Conservation (phyloP, 2,329 filamentous ascomycete genomes). For the Emydomyces testavorans region DNA sequence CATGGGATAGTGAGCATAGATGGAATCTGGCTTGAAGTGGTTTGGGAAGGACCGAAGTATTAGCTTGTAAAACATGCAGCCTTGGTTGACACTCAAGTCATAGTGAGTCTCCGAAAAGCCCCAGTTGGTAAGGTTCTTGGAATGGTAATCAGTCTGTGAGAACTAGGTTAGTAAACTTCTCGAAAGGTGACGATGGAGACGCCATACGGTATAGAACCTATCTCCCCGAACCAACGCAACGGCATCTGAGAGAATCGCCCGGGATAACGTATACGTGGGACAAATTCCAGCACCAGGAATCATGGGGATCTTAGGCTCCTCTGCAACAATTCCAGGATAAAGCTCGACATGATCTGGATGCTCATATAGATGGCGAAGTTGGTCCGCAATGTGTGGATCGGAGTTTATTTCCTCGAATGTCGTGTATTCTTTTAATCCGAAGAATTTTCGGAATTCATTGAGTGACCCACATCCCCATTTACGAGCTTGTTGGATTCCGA, state of each 20-base stretch:
- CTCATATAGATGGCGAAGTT: constrained; percentile 49
- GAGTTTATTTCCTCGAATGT: constrained; percentile 50
- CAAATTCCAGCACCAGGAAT: constrained; percentile 30
- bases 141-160: constrained; percentile 17
- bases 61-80: constrained; percentile 24
- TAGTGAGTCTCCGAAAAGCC: constrained; percentile 29
- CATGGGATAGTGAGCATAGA: constrained; percentile 24
- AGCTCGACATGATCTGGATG: constrained; percentile 57
- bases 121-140: constrained; percentile 32
- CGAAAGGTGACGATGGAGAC: neutral
- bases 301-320: constrained; percentile 31
- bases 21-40: constrained; percentile 22
- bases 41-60: constrained; percentile 24
- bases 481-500: constrained; percentile 66
- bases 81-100: constrained; percentile 18
- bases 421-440: constrained; percentile 46
- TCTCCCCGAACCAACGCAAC: constrained; percentile 35
- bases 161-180: neutral
- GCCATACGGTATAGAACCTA: constrained; percentile 29
- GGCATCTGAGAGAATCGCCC: constrained; percentile 35
- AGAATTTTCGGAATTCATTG: constrained; percentile 52
- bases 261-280: constrained; percentile 30
- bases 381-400: constrained; percentile 44
- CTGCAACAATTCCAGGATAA: constrained; percentile 52
- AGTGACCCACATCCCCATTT: constrained; percentile 46